Base-by-base conservation (phyloP, 169 alveolate genomes). In the Plasmodium cynomolgi region DNA sequence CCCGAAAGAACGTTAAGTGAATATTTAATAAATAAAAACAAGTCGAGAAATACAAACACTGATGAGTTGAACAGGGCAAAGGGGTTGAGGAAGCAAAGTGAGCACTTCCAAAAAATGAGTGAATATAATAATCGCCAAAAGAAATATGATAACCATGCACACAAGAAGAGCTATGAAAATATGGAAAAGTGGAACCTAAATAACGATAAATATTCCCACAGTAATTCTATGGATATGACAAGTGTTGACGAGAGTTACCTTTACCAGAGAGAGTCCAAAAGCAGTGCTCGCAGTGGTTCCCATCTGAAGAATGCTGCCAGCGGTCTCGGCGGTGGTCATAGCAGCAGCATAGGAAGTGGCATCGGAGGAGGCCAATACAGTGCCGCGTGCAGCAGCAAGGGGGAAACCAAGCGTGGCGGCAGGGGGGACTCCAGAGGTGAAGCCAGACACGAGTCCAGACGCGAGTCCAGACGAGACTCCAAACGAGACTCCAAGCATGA, bases 1-100 rank as follows among this genome's bases (percentile, higher is more conserved):
- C 23, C 88, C 17, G 93, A 86, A 86, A 86, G 58, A 86, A 71
- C 93, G 15, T 44, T 86, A 86, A 86, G 93, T 79, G 93, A 71
- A 26, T 86, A 86, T 39, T 39, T 86, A 54, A 20, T 58, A 56
- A 86, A 86, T 75, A 86, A 77, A 34, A 86, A 86, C 56, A 86
- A 74, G 44, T 86, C 93, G 31, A 75, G 74, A 77, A 86, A 86
- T 26, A 37, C 44, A 56, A 86, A 84, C 26, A 50, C 58, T 86
- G 77, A 56, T 72, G 44, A 77, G 68, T 9, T 34, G n/a, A 54
- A 75, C 34, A 56, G 71, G 62, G 17, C 33, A 86, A 54, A 77
- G n/a, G 62, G 37, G 23, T 56, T 15, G 41, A 86, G 34, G 71
- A 86, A 86, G 50, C 79, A 74, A 34, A 56, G 71, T 50, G 85